Evolutionary conservation across 2,329 filamentous ascomycete species (phyloP).

Genomic region (Pyrenochaeta sp.): DNA sequence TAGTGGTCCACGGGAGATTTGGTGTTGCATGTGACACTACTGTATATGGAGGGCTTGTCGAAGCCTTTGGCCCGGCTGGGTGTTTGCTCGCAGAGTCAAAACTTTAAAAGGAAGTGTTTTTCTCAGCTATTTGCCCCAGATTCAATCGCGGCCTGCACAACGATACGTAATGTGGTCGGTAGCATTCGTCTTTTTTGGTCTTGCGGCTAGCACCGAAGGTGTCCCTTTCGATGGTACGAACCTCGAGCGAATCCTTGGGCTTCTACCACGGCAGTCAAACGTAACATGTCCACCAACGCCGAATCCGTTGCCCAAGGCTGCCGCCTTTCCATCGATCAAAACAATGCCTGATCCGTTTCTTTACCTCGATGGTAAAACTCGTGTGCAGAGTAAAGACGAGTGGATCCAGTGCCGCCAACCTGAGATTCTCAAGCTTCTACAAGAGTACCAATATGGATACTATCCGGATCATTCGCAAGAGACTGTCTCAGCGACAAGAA

Average conservation of each 20-base stretch:
- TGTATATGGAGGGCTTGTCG: constrained; percentile 1
- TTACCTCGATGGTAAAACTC: constrained; percentile 54
- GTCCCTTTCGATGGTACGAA: constrained; percentile 10
- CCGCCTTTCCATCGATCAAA: constrained; percentile 27
- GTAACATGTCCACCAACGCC: constrained; percentile 36
- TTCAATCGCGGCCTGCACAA: not conserved
- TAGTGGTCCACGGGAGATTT: not conserved
- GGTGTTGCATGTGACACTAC: not conserved
- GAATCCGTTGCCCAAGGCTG: constrained; percentile 38
- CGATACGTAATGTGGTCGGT: constrained; percentile 18
- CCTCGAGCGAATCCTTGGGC: constrained; percentile 11
- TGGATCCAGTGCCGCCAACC: constrained; percentile 61
- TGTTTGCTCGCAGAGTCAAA: not conserved
- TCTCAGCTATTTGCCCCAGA: not conserved
- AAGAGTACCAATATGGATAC: constrained; percentile 63
- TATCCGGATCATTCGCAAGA: constrained; percentile 60
- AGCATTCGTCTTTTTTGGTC: constrained; percentile 10
- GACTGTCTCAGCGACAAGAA: constrained; percentile 58
- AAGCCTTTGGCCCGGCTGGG: constrained; percentile 3
- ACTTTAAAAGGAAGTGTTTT: not conserved
- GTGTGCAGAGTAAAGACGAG: constrained; percentile 56
- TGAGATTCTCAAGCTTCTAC: constrained; percentile 59
- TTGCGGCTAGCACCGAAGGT: constrained; percentile 9
- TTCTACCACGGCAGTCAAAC: constrained; percentile 28
- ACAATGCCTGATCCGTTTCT: constrained; percentile 58